These are phyloP conservation scores for Pseudogymnoascus sp. DNA, from an alignment of 2,329 filamentous ascomycete genomes.

Conservation along the genomic window DNA sequence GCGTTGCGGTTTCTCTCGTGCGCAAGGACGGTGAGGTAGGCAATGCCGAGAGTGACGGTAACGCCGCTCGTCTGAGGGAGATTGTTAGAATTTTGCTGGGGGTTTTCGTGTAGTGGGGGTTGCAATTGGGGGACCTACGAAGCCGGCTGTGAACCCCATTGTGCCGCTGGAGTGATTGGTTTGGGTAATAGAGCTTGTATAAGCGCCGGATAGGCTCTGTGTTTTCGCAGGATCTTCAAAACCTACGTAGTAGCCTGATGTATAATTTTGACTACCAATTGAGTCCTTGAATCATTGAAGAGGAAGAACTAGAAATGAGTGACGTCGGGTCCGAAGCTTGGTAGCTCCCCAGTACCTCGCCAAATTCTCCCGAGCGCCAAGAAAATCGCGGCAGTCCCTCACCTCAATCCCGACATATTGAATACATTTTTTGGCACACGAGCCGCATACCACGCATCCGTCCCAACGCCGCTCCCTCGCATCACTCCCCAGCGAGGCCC, in stretches of 20 bases:
- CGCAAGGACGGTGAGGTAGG: constrained; percentile 62
- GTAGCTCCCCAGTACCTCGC: constrained; percentile 11
- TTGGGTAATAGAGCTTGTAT: background rate
- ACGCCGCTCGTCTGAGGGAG: constrained; percentile 58
- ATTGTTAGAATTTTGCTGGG: constrained; percentile 13
- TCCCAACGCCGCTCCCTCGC: constrained; percentile 1
- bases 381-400: constrained; percentile 11
- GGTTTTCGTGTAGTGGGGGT: background rate
- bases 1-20: constrained; percentile 59
- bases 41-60: constrained; percentile 62
- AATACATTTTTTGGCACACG: constrained; percentile 5
- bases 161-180: constrained; percentile 9
- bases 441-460: constrained; percentile 5
- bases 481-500: background rate
- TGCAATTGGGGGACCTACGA: constrained; percentile 44
- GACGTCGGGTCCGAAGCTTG: constrained; percentile 1
- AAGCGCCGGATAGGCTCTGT: background rate
- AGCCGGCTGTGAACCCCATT: constrained; percentile 69
- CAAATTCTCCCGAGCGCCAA: constrained; percentile 15
- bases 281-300: background rate
- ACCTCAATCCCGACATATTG: constrained; percentile 8
- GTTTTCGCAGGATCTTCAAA: background rate
- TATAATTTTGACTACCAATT: background rate
- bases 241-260: background rate
- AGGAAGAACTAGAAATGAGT: background rate